phyloP scores from a whole-genome alignment of 345 rosid genomes.

The Eucalyptus coolabah region DNA sequence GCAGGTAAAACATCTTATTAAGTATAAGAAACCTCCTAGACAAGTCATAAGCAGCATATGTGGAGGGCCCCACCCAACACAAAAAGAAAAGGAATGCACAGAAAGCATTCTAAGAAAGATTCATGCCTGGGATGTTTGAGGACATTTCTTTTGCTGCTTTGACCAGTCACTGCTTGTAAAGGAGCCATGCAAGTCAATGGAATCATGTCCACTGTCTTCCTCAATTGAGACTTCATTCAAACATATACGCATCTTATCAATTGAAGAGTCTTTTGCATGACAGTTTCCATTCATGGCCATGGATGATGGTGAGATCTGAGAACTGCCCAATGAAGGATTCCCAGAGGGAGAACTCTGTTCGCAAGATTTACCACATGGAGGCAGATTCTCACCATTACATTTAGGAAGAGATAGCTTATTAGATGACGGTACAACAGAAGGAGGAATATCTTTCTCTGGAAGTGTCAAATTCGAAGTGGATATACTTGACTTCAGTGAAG shows the following conservation, averaged over 20 bases:
- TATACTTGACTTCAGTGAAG: slow-evolving; percentile 13
- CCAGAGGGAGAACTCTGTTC: neutral
- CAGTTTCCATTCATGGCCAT: slow-evolving; percentile 1
- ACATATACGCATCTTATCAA: neutral
- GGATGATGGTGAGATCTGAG: neutral
- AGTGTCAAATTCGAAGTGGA: slow-evolving; percentile 11
- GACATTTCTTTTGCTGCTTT: neutral
- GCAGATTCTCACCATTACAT: slow-evolving; percentile 11
- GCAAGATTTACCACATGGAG: slow-evolving; percentile 13
- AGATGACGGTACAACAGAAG: slow-evolving; percentile 1
- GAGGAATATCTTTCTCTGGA: slow-evolving; percentile 8
- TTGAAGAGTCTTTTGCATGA: slow-evolving; percentile 5
- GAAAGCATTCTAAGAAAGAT: neutral
- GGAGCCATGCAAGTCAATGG: neutral
- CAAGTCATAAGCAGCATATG: neutral
- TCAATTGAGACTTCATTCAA: neutral
- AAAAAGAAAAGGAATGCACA: neutral
- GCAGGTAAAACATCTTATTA: neutral
- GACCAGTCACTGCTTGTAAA: neutral
- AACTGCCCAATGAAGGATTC: neutral
- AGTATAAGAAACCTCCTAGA: neutral
- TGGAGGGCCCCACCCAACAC: neutral
- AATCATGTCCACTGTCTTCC: neutral
- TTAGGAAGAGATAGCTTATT: slow-evolving; percentile 19
- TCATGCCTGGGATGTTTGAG: neutral